Conservation (phyloP, 208 protist species). For the Crithidia sp. region DNA sequence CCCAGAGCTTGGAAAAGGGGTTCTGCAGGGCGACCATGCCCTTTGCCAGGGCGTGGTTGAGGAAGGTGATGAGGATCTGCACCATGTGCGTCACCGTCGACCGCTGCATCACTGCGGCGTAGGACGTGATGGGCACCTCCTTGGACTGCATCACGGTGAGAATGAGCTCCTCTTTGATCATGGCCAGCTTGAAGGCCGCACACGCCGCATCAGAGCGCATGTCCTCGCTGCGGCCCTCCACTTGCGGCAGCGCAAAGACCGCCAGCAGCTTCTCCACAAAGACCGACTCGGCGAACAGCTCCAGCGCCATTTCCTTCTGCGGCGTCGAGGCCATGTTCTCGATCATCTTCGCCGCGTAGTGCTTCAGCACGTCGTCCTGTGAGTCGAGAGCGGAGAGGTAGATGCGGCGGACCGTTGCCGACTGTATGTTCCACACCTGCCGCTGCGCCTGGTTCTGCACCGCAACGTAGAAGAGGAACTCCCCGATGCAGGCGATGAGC, state of each 20-base stretch:
- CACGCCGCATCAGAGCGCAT: constrained; percentile 86
- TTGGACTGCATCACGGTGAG: constrained; percentile 54
- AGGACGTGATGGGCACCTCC: constrained; percentile 52
- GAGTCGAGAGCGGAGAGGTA: constrained; percentile 62
- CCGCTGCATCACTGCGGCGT: constrained; percentile 48
- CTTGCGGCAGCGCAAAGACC: constrained; percentile 59
- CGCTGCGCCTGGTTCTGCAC: constrained; percentile 73
- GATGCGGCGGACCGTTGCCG: constrained; percentile 38
- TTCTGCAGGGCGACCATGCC: constrained; percentile 59
- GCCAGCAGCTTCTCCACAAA: constrained; percentile 68
- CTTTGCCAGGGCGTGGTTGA: constrained; percentile 71
- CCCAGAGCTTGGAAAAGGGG: constrained; percentile 51
- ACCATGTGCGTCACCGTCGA: constrained; percentile 50
- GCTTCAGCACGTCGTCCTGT: constrained; percentile 81
- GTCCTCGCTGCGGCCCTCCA: constrained; percentile 65
- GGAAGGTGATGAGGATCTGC: constrained; percentile 83
- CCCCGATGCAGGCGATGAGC: constrained; percentile 82
- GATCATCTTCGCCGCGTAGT: constrained; percentile 90
- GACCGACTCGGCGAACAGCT: constrained; percentile 57
- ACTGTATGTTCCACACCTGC: constrained; percentile 59
- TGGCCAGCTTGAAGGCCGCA: constrained; percentile 76
- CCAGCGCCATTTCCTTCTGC: constrained; percentile 51
- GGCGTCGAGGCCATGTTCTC: constrained; percentile 88
- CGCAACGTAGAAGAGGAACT: constrained; percentile 92
- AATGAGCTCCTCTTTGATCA: constrained; percentile 69